Percentiles rank a stretch among this genome's conserved stretches.
These are phyloP conservation scores for Leishmania gerbilli DNA, from an alignment of 208 protist species.

Conservation along the genomic window DNA sequence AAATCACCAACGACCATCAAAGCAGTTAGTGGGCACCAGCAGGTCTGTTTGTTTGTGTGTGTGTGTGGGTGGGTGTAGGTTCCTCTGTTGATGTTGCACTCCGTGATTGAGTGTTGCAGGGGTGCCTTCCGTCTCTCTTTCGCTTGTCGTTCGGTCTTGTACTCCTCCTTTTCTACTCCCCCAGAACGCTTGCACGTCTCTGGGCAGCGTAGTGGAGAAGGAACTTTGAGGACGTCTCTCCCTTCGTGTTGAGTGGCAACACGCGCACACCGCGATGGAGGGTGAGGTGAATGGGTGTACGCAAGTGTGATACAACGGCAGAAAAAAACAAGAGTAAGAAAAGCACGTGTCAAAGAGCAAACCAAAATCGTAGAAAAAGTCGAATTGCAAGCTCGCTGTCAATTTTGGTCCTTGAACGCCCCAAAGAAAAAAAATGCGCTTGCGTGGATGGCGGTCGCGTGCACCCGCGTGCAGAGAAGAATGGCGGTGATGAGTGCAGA, in stretches of 20 bases:
- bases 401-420: not conserved
- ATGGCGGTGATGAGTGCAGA: not conserved
- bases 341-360: not conserved
- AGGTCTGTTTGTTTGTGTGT: not conserved
- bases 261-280: not conserved
- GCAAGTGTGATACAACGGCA: not conserved
- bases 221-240: not conserved
- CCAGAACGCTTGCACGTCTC: not conserved
- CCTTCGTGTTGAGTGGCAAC: not conserved
- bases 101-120: not conserved
- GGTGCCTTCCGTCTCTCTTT: not conserved
- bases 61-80: not conserved
- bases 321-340: not conserved
- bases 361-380: not conserved
- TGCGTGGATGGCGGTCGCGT: not conserved
- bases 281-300: not conserved
- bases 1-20: slow-evolving; percentile 2
- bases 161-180: not conserved
- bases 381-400: not conserved
- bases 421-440: not conserved
- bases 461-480: not conserved
- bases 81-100: not conserved
- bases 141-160: not conserved
- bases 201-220: not conserved
- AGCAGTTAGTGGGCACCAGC: not conserved